These are phyloP conservation scores for Chondrostereum purpureum DNA, from an alignment of 1,284 basidiomycete genomes.

Conservation along the genomic window DNA sequence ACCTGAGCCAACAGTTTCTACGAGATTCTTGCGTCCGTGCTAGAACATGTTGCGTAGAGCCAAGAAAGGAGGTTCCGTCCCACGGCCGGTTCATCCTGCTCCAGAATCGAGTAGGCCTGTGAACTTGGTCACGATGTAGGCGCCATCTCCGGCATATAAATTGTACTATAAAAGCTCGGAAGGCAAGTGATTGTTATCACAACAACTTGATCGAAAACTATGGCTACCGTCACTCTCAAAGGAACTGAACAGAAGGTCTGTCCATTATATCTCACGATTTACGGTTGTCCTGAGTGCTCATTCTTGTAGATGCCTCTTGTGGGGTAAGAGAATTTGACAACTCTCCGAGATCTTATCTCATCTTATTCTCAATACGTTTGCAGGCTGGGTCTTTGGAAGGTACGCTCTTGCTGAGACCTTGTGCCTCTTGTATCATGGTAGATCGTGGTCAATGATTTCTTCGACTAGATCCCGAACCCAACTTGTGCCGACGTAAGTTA, in stretches of 20 bases:
- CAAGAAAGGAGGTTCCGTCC: slow-evolving; percentile 1
- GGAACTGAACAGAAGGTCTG: slow-evolving; percentile 54
- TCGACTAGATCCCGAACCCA: slow-evolving; percentile 45
- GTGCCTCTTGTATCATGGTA: not conserved
- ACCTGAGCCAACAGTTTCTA: no score
- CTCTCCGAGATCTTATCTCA: slow-evolving; percentile 5
- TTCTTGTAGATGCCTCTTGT: slow-evolving; percentile 49
- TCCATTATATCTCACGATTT: slow-evolving; percentile 2
- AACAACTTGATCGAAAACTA: slow-evolving; percentile 18
- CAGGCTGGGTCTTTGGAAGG: slow-evolving; percentile 72
- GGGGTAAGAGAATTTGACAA: slow-evolving; percentile 42
- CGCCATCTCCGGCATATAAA: no score
- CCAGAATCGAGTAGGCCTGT: no score
- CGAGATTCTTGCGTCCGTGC: no score
- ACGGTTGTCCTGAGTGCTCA: slow-evolving; percentile 11
- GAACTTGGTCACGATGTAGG: no score
- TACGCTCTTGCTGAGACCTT: no score
- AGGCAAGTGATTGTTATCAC: no score
- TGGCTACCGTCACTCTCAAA: slow-evolving; percentile 50
- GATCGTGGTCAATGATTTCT: slow-evolving; percentile 9
- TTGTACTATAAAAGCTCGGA: no score
- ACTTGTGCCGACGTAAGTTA: slow-evolving; percentile 51
- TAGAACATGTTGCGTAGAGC: no score
- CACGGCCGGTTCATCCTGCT: no score
- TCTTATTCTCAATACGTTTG: not conserved